Percentiles rank a stretch among this genome's conserved stretches.
Evolutionary conservation across 169 alveolate species (phyloP).

Genomic region (Babesia caballi): DNA sequence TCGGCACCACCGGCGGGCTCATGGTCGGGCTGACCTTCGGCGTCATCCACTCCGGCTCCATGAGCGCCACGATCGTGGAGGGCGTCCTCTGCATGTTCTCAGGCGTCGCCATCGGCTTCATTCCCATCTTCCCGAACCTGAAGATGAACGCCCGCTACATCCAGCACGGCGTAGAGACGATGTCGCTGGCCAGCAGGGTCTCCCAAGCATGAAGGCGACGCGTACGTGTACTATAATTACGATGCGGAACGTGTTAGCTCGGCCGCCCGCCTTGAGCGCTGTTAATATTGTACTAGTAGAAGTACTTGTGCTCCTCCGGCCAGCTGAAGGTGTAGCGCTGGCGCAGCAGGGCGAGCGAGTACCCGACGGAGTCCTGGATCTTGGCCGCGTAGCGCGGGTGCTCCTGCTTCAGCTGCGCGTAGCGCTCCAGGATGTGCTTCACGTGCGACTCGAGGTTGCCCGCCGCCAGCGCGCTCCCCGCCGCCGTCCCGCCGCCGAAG

Average conservation of each 20-base stretch:
- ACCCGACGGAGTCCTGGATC: conserved; percentile 53
- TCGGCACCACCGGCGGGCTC: conserved; percentile 42
- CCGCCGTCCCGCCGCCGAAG: conserved; percentile 1
- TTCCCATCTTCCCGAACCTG: conserved; percentile 57
- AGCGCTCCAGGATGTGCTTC: conserved; percentile 20
- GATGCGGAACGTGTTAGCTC: background rate
- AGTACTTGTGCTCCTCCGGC: conserved; percentile 65
- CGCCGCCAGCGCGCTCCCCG: conserved; percentile 1
- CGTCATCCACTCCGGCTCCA: conserved; percentile 10
- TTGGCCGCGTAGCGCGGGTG: conserved; percentile 52
- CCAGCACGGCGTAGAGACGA: conserved; percentile 27
- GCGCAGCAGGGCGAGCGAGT: conserved; percentile 49
- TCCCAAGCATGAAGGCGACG: background rate
- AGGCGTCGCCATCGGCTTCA: conserved; percentile 54
- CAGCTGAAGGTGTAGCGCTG: conserved; percentile 60
- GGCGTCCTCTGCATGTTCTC: conserved; percentile 29
- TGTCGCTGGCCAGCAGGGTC: background rate
- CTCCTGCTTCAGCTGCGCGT: conserved; percentile 27
- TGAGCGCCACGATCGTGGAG: conserved; percentile 23
- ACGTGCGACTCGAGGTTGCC: conserved; percentile 36
- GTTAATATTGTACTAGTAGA: conserved; percentile 29
- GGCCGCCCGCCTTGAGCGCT: background rate
- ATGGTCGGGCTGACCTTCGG: conserved; percentile 49
- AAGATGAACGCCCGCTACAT: conserved; percentile 57
- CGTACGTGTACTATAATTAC: background rate